These are phyloP conservation scores for Symbiotaphrina buchneri DNA, from an alignment of 495 filamentous ascomycete species.

Conservation along the genomic window DNA sequence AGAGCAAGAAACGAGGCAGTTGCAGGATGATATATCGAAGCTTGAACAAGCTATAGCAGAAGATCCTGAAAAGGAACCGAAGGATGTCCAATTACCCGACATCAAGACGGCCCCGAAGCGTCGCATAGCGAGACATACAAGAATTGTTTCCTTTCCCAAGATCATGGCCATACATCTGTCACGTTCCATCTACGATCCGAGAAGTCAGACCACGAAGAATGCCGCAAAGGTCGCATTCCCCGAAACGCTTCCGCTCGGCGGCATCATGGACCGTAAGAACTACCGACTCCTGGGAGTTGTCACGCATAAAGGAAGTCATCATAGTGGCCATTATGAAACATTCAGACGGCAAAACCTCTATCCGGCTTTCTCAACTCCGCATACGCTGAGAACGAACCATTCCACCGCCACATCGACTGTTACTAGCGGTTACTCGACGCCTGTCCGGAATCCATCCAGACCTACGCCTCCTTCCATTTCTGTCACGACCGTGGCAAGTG, in stretches of 20 bases:
- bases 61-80: slow-evolving; percentile 56
- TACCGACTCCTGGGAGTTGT: slow-evolving; percentile 79
- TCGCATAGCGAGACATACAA: slow-evolving; percentile 64
- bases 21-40: slow-evolving; percentile 30
- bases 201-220: slow-evolving; percentile 69
- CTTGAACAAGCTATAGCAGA: slow-evolving; percentile 38
- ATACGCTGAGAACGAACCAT: slow-evolving; percentile 48
- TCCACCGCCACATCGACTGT: no score
- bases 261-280: slow-evolving; percentile 48
- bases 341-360: slow-evolving; percentile 72
- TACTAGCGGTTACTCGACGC: no score
- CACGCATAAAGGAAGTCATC: slow-evolving; percentile 86
- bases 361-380: slow-evolving; percentile 61
- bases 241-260: slow-evolving; percentile 59
- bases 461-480: no score
- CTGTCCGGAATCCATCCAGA: no score
- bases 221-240: slow-evolving; percentile 82
- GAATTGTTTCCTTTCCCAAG: slow-evolving; percentile 68
- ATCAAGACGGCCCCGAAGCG: slow-evolving; percentile 51
- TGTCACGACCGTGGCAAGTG: no score
- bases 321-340: slow-evolving; percentile 93
- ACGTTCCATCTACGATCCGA: slow-evolving; percentile 62
- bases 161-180: slow-evolving; percentile 83
- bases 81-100: slow-evolving; percentile 55
- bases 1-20: slow-evolving; percentile 18